Base-by-base conservation (phyloP, 345 rosid genomes). In the Populus alba region DNA sequence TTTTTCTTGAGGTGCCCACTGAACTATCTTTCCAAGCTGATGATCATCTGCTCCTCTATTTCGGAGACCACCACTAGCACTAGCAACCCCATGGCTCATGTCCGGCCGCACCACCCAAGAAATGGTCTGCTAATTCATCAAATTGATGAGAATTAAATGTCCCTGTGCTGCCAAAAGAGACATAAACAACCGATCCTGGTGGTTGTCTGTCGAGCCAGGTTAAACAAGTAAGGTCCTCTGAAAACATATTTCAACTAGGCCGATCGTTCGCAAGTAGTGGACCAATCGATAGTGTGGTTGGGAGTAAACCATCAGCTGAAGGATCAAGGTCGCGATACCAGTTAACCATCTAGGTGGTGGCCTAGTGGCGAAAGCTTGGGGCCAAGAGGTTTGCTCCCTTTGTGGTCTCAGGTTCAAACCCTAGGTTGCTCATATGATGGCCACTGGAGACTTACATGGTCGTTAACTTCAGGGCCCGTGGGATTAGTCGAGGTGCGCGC, bases 1-100 rank as follows among this genome's bases (percentile, higher is more conserved):
- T 31, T 70, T 70, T n/a, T 77, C 75, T 22, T 77, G 75, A 70
- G 80, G 61, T 43, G 70, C 75, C 80, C 80, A 77, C 37, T 29
- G 39, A 1, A 77, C 70, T 1, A 77, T 31, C 33, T 77, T 57
- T 16, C 75, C 75, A 4, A 27, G 16, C 0, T 39, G 43, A 39
- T 39, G 8, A 39, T 39, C 43, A 20, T 39, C 25, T 1, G 17
- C 55, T 13, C 39, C 3, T 59, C 55, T 53, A 2, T 69, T 68
- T 1, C 2, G 62, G 59, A 77, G 68, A 10, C 75, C 75, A 27
- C 20, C 39, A 1, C 39, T 53, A 25, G 20, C 57, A 37, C 17
- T 6, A 2, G 8, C 7, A 17, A 27, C 7, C 18, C 31, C 61
- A 7, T 69, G 23, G 17, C 9, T 57, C 7, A 53, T 13, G 2